phyloP scores from a whole-genome alignment of 352 stramenopile genomes.

The Phytophthora fragariaefolia region DNA sequence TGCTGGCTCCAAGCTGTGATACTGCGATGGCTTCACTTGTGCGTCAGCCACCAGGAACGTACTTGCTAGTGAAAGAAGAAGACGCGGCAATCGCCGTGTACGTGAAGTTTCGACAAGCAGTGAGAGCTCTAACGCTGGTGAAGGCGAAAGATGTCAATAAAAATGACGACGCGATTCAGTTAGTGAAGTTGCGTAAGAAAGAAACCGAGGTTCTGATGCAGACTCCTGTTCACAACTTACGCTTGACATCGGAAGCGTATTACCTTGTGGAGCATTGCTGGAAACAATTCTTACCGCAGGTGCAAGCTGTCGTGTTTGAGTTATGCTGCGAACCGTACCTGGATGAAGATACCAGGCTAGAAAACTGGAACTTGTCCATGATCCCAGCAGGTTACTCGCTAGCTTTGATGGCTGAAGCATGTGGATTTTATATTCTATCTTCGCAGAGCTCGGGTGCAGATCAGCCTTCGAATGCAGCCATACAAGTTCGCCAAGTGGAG shows the following conservation, averaged over 20 bases:
- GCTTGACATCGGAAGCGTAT: slow-evolving; percentile 40
- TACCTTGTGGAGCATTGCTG: slow-evolving; percentile 58
- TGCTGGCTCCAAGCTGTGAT: slow-evolving; percentile 51
- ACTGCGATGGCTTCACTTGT: slow-evolving; percentile 47
- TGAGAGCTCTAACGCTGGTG: slow-evolving; percentile 51
- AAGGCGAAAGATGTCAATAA: slow-evolving; percentile 61
- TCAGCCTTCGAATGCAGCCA: slow-evolving; percentile 6
- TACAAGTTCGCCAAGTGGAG: slow-evolving; percentile 62
- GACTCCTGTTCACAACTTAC: slow-evolving; percentile 56
- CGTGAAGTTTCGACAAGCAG: slow-evolving; percentile 60
- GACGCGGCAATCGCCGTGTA: slow-evolving; percentile 53
- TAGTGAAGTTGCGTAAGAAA: slow-evolving; percentile 37
- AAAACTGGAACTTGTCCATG: slow-evolving; percentile 46
- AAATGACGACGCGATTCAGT: slow-evolving; percentile 42
- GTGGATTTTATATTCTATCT: slow-evolving; percentile 62
- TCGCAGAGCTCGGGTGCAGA: slow-evolving; percentile 16
- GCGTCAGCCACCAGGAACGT: slow-evolving; percentile 54
- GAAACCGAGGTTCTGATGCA: slow-evolving; percentile 21
- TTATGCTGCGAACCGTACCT: slow-evolving; percentile 58
- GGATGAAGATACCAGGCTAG: slow-evolving; percentile 51
- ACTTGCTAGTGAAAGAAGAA: slow-evolving; percentile 52
- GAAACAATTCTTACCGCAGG: slow-evolving; percentile 60
- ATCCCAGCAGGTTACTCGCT: slow-evolving; percentile 36
- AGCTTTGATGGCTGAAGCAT: slow-evolving; percentile 45
- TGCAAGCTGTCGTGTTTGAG: slow-evolving; percentile 67